Conservation (phyloP, 768 basidiomycete genomes). For the Suillus plorans region DNA sequence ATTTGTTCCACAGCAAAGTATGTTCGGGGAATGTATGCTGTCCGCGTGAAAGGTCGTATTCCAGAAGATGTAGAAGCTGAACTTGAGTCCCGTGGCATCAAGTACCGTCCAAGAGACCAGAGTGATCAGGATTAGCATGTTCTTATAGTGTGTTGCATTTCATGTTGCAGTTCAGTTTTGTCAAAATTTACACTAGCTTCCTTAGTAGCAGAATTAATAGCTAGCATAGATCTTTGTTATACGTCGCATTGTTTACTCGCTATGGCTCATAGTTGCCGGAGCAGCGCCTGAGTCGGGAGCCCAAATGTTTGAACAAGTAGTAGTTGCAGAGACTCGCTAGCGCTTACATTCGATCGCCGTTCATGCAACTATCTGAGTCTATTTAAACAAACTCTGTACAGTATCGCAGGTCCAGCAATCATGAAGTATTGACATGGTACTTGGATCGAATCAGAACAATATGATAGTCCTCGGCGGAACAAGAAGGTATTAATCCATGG, state of each 20-base stretch:
- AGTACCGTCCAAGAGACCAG: conserved; percentile 84
- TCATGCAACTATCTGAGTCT: neutral
- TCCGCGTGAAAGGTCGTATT: conserved; percentile 80
- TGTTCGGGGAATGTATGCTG: conserved; percentile 90
- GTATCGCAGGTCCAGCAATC: neutral
- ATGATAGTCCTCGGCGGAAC: neutral
- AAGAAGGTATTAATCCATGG: neutral
- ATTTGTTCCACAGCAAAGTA: conserved; percentile 67
- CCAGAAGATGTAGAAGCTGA: conserved; percentile 86
- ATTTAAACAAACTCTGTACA: neutral
- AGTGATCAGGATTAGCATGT: conserved; percentile 61
- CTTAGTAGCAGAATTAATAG: neutral
- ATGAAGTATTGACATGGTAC: neutral
- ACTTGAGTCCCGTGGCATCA: conserved; percentile 72
- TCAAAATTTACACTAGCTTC: neutral
- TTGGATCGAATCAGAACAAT: neutral
- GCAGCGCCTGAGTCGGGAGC: neutral
- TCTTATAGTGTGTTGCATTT: neutral
- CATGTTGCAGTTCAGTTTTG: neutral
- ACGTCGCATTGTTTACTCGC: neutral
- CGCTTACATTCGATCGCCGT: neutral
- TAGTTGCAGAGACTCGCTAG: neutral
- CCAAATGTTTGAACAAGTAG: too few relatives aligned
- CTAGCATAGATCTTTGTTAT: neutral
- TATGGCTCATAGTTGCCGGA: neutral